These are phyloP conservation scores for Phytophthora pini DNA, from an alignment of 352 stramenopile genomes.

Conservation along the genomic window DNA sequence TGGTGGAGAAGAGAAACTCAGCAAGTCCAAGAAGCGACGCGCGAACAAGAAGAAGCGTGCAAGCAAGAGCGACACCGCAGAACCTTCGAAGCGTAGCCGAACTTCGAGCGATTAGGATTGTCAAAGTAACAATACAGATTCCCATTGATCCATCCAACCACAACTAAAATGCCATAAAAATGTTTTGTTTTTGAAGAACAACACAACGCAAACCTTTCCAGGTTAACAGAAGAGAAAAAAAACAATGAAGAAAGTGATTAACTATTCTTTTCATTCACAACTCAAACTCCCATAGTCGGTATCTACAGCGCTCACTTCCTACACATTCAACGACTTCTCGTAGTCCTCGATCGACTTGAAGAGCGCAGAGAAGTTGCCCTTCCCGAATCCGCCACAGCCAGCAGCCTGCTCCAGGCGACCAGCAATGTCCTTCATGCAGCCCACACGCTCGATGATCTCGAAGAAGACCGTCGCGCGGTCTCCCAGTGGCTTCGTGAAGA, in stretches of 20 bases:
- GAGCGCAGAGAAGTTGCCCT: slow-evolving; percentile 93
- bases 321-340: slow-evolving; percentile 85
- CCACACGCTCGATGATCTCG: slow-evolving; percentile 94
- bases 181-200: no score
- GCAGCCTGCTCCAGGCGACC: slow-evolving; percentile 81
- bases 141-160: slow-evolving; percentile 1
- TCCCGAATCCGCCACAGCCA: slow-evolving; percentile 90
- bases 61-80: slow-evolving; percentile 8
- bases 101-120: slow-evolving; percentile 23
- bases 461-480: slow-evolving; percentile 92
- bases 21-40: slow-evolving; percentile 43
- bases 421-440: slow-evolving; percentile 81
- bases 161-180: neutral
- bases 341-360: slow-evolving; percentile 95
- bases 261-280: slow-evolving; percentile 1
- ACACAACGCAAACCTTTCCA: no score
- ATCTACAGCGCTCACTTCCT: slow-evolving; percentile 17
- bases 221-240: no score
- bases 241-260: slow-evolving; percentile 1
- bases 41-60: slow-evolving; percentile 34
- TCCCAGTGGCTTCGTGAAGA: slow-evolving; percentile 92
- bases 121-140: slow-evolving; percentile 17
- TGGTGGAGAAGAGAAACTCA: slow-evolving; percentile 41
- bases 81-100: slow-evolving; percentile 27
- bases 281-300: neutral